A percentile compares a stretch with the other conserved stretches of the same genome.
These are phyloP conservation scores for Coniophora puteana DNA, from an alignment of 1,284 basidiomycete genomes.

Conservation along the genomic window DNA sequence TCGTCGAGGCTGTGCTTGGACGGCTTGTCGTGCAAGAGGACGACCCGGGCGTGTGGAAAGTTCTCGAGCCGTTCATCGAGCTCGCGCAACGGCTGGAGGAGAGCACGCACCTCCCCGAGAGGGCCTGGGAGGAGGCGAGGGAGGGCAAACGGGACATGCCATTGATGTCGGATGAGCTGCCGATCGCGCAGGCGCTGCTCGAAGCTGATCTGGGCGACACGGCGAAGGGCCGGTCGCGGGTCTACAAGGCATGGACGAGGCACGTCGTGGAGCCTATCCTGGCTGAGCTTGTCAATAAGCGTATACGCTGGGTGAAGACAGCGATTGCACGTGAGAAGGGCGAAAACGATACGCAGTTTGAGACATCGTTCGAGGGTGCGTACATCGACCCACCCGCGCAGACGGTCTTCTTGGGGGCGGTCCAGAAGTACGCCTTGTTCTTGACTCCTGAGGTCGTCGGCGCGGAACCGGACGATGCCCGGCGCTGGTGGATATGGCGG, in stretches of 20 bases:
- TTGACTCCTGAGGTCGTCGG: neutral
- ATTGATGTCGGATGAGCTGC: slow-evolving; percentile 1
- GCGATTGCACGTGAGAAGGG: slow-evolving; percentile 1
- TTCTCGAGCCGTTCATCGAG: slow-evolving; percentile 3
- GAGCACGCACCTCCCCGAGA: neutral
- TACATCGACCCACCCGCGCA: neutral
- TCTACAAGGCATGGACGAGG: slow-evolving; percentile 1
- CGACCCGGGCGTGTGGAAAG: neutral
- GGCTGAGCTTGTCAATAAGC: neutral
- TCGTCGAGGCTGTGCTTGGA: neutral
- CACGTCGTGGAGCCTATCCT: slow-evolving; percentile 2
- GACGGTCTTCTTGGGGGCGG: neutral
- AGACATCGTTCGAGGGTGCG: neutral
- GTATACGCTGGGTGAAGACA: slow-evolving; percentile 2
- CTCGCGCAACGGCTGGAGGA: slow-evolving; percentile 3
- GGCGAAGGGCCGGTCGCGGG: neutral
- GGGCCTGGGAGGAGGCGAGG: slow-evolving; percentile 1
- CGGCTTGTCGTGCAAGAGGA: neutral
- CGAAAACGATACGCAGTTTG: neutral
- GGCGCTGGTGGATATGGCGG: neutral
- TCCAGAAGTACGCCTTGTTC: neutral
- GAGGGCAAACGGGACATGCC: slow-evolving; percentile 1
- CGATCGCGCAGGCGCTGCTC: slow-evolving; percentile 1
- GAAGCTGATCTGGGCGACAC: too few relatives aligned
- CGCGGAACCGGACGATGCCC: neutral